Evolutionary conservation across 192 early-diverging fungal genomes (phyloP).

Genomic region (Coemansia sp.): DNA sequence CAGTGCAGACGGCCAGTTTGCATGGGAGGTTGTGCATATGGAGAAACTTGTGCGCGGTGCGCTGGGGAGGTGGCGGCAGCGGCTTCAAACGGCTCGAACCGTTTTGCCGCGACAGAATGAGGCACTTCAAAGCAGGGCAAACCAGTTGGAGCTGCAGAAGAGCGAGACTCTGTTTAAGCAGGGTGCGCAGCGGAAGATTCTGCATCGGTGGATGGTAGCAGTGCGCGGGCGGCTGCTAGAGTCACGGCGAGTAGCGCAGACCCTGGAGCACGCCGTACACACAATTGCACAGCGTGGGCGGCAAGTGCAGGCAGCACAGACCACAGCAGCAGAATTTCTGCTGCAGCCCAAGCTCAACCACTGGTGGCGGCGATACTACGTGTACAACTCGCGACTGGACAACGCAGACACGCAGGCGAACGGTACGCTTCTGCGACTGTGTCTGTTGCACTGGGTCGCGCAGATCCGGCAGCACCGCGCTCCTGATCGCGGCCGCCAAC

Average conservation of each 20-base stretch:
- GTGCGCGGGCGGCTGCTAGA: constrained; percentile 23
- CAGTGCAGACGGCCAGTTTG: constrained; percentile 14
- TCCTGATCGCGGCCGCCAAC: neutral
- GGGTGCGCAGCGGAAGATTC: no score
- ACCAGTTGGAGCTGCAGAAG: no score
- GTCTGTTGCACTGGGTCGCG: constrained; percentile 27
- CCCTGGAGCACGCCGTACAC: neutral
- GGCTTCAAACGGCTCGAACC: no score
- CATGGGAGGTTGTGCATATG: constrained; percentile 22
- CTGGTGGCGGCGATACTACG: constrained; percentile 17
- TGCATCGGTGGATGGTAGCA: constrained; percentile 19
- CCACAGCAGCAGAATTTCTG: constrained; percentile 12
- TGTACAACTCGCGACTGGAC: constrained; percentile 5
- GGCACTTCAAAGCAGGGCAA: no score
- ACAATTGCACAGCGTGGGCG: constrained; percentile 10
- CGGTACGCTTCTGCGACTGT: constrained; percentile 21
- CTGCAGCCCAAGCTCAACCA: constrained; percentile 1
- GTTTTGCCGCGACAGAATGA: no score
- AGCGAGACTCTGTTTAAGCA: no score
- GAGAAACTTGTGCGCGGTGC: constrained; percentile 6
- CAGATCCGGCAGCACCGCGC: constrained; percentile 2
- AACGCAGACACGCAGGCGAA: constrained; percentile 20
- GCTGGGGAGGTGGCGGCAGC: constrained; percentile 5
- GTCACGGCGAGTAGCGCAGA: constrained; percentile 6
- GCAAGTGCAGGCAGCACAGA: constrained; percentile 12